A percentile compares a stretch with the other conserved stretches of the same genome.
phyloP scores from a whole-genome alignment of 148 eudicot genomes.

The Chenopodium album region DNA sequence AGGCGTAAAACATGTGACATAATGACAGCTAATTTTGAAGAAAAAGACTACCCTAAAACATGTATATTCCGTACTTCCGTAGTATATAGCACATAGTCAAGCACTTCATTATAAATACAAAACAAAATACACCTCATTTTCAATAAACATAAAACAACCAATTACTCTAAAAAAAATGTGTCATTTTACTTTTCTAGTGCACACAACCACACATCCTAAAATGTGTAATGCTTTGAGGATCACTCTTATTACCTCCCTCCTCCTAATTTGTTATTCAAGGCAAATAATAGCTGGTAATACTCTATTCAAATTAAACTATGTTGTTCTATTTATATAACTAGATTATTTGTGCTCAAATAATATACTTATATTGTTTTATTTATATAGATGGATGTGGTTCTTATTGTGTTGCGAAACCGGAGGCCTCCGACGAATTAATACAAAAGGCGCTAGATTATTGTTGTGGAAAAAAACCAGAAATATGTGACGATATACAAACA shows the following conservation, averaged over 20 bases:
- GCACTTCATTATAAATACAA: too few species aligned
- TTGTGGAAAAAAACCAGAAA: constrained; percentile 1
- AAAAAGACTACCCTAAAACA: too few species aligned
- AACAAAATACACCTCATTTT: too few species aligned
- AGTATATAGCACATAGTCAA: too few species aligned
- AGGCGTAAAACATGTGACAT: too few species aligned
- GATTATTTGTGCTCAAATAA: too few species aligned
- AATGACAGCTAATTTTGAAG: too few species aligned
- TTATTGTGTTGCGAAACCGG: constrained; percentile 20
- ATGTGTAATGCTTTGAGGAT: not conserved
- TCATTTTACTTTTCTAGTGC: too few species aligned
- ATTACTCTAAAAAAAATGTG: too few species aligned
- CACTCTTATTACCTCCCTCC: not conserved
- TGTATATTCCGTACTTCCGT: too few species aligned
- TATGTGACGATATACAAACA: constrained; percentile 17
- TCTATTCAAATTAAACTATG: not conserved
- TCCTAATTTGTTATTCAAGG: not conserved
- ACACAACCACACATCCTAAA: not conserved
- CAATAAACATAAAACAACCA: too few species aligned
- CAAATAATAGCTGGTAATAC: not conserved
- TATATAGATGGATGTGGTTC: not conserved
- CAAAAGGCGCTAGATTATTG: constrained; percentile 12
- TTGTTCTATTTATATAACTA: not conserved
- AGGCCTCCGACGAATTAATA: not conserved
- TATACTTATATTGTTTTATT: too few species aligned